These are phyloP conservation scores for Neofusicoccum cordaticola DNA, from an alignment of 2,329 filamentous ascomycete genomes.

Conservation along the genomic window DNA sequence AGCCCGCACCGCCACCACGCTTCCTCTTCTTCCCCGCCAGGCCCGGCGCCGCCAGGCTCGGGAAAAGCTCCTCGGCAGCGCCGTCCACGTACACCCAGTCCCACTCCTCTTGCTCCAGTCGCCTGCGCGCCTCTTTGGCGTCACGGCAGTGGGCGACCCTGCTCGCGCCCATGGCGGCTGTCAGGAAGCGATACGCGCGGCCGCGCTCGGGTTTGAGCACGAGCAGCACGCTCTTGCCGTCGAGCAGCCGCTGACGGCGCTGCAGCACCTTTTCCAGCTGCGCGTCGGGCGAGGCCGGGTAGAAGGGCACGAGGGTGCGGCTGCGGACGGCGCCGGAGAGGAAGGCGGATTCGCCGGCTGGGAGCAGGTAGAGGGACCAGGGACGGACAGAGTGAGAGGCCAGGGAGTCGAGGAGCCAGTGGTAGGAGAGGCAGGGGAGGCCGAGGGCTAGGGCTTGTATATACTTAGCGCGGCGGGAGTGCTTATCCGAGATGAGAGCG, in stretches of 20 bases:
- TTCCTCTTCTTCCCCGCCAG: constrained; percentile 43
- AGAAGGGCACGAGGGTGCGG: constrained; percentile 60
- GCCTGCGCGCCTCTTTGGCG: constrained; percentile 61
- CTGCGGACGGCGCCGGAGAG: constrained; percentile 77
- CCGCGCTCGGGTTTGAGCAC: constrained; percentile 63
- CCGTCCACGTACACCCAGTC: constrained; percentile 80
- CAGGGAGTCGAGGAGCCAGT: constrained; percentile 77
- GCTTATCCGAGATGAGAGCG: constrained; percentile 79
- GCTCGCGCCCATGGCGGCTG: constrained; percentile 71
- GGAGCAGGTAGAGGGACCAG: constrained; percentile 80
- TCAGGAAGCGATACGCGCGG: constrained; percentile 70
- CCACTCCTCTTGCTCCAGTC: constrained; percentile 60
- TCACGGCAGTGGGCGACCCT: constrained; percentile 64
- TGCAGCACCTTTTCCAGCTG: constrained; percentile 29
- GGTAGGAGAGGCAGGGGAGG: constrained; percentile 77
- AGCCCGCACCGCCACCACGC: constrained; percentile 22
- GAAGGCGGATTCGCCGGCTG: constrained; percentile 75
- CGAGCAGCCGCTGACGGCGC: constrained; percentile 60
- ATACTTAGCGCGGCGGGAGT: constrained; percentile 86
- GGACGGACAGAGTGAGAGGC: constrained; percentile 60
- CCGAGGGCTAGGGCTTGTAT: constrained; percentile 91
- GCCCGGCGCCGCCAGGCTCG: constrained; percentile 40
- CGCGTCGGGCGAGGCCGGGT: constrained; percentile 52
- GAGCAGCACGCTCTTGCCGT: constrained; percentile 66
- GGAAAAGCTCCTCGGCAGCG: constrained; percentile 54